Percentiles rank a stretch among this genome's conserved stretches.
Evolutionary conservation across 1,139 yeast species (phyloP).

Genomic region (Kurtzmaniella quercitrusa): DNA sequence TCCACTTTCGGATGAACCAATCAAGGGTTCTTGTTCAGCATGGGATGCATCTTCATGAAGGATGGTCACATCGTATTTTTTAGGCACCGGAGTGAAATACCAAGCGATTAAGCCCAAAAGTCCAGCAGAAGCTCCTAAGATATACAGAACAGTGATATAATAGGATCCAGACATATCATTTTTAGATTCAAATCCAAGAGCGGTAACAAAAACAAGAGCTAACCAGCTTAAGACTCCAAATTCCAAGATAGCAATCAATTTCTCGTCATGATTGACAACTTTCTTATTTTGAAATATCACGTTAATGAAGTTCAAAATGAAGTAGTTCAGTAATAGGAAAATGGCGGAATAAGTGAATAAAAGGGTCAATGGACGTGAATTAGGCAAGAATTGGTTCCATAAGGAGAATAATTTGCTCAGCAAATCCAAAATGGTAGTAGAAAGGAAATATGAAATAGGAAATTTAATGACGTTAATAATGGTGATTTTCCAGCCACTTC

Average conservation of each 20-base stretch:
- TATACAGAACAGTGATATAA: constrained; percentile 46
- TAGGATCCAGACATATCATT: constrained; percentile 60
- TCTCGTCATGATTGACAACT: constrained; percentile 65
- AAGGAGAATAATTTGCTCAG: constrained; percentile 28
- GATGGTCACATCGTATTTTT: constrained; percentile 12
- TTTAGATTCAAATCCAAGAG: constrained; percentile 41
- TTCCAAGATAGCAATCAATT: constrained; percentile 61
- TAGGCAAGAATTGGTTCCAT: constrained; percentile 55
- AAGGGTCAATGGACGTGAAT: constrained; percentile 43
- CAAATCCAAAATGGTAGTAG: constrained; percentile 33
- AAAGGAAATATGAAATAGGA: constrained; percentile 49
- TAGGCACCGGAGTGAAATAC: constrained; percentile 19
- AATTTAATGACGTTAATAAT: constrained; percentile 42
- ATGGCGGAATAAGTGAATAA: constrained; percentile 40
- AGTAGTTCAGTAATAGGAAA: constrained; percentile 53
- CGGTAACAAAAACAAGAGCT: constrained; percentile 36
- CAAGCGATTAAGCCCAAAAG: constrained; percentile 53
- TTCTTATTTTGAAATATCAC: constrained; percentile 39
- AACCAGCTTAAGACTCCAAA: constrained; percentile 56
- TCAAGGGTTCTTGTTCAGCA: constrained; percentile 28
- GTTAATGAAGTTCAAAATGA: constrained; percentile 46
- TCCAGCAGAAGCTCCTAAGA: constrained; percentile 47
- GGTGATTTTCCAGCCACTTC: constrained; percentile 48
- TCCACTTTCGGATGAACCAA: constrained; percentile 13
- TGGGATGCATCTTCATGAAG: constrained; percentile 10